phyloP scores from a whole-genome alignment of 371 early-diverging fungal genomes.

The Apophysomyces elegans region DNA sequence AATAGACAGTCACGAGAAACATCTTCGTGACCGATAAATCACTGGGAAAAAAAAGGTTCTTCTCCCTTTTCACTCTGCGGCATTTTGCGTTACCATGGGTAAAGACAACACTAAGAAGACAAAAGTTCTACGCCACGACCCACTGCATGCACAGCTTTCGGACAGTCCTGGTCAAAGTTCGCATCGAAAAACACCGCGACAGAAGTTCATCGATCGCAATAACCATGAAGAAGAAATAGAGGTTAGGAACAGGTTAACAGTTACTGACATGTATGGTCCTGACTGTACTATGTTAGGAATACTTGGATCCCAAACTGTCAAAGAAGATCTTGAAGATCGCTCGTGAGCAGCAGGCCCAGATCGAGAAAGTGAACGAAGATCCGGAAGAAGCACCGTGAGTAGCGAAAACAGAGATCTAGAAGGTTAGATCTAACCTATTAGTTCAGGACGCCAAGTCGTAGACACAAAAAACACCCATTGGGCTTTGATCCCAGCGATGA shows the following conservation, averaged over 20 bases:
- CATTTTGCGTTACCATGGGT: conserved; percentile 29
- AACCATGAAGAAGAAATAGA: conserved; percentile 53
- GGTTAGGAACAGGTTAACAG: conserved; percentile 16
- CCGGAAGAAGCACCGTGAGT: conserved; percentile 39
- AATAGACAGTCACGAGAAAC: too few relatives aligned
- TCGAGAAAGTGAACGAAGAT: conserved; percentile 49
- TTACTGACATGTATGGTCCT: conserved; percentile 9
- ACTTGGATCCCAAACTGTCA: conserved; percentile 89
- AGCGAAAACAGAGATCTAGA: conserved; percentile 29
- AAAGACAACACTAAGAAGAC: conserved; percentile 35
- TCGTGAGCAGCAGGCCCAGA: conserved; percentile 91
- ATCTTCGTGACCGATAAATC: neutral
- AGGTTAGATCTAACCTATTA: too few relatives aligned
- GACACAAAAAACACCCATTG: conserved; percentile 30
- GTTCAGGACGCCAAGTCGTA: conserved; percentile 12
- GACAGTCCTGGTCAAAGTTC: conserved; percentile 58
- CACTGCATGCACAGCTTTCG: conserved; percentile 74
- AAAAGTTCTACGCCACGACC: conserved; percentile 69
- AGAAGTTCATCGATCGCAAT: conserved; percentile 70
- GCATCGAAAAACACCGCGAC: conserved; percentile 51
- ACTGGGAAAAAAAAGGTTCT: neutral
- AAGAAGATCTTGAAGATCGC: conserved; percentile 88
- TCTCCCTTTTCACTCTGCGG: conserved; percentile 1
- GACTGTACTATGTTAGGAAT: conserved; percentile 47
- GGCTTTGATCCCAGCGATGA: conserved; percentile 55